A percentile compares a stretch with the other conserved stretches of the same genome.
phyloP scores from a whole-genome alignment of 495 filamentous ascomycete genomes.

The Hypoxylon crocopeplum region DNA sequence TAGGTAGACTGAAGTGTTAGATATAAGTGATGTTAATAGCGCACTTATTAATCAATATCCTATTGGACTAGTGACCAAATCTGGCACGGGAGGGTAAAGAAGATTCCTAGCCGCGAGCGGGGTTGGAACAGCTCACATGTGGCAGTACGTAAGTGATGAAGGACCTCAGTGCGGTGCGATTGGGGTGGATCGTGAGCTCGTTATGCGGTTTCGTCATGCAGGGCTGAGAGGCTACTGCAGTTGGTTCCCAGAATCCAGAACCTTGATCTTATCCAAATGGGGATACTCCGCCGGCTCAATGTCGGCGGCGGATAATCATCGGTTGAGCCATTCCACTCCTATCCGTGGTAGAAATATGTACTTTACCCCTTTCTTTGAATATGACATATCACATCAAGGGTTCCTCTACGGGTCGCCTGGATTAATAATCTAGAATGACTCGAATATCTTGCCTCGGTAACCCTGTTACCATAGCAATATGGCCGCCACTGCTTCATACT shows the following conservation, averaged over 20 bases:
- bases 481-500: too few relatives aligned
- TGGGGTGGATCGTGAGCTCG: too few relatives aligned
- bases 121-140: neutral
- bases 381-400: neutral
- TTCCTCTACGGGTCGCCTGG: neutral
- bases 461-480: neutral
- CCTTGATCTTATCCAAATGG: neutral
- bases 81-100: neutral
- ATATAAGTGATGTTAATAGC: too few relatives aligned
- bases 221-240: slow-evolving; percentile 16
- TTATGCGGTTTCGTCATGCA: slow-evolving; percentile 5
- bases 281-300: slow-evolving; percentile 15
- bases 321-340: neutral
- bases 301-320: slow-evolving; percentile 9
- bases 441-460: neutral
- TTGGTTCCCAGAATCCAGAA: neutral
- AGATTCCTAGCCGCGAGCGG: slow-evolving; percentile 1
- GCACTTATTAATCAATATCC: too few relatives aligned
- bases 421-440: neutral
- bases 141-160: too few relatives aligned
- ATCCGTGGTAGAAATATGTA: neutral
- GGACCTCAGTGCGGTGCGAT: too few relatives aligned
- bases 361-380: too few relatives aligned
- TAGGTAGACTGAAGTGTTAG: neutral
- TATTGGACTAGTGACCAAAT: too few relatives aligned